Evolutionary conservation across 2,329 filamentous ascomycete genomes (phyloP), one percentile per base, ranked within the genome.

Genomic region (Fusarium pseudonygamai): DNA sequence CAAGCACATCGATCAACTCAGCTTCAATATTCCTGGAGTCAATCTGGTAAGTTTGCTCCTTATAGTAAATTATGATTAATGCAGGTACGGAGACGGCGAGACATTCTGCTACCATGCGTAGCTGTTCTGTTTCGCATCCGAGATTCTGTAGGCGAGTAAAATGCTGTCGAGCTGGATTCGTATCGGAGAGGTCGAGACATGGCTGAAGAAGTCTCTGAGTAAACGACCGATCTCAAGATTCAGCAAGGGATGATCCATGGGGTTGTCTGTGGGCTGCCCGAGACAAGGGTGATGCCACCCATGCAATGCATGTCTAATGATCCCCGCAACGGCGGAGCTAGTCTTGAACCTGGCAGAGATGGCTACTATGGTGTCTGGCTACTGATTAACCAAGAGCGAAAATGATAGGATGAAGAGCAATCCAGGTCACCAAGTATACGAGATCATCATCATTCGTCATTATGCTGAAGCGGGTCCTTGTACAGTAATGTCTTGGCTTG

Each of bases 191-290:
- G 52, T 64, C 66, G 65, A 75, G 65, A 63, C 71, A 67, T 75
- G 69, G 74, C 72, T 75, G 60, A 73, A 62, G 58, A 75, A 72
- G 60, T 75, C 69, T 76, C 69, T 70, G 64, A 72, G 72, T 59
- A 62, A 73, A 61, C 58, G 66, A 76, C 57, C 50, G 43, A 72
- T 72, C 56, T 55, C 42, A 64, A 50, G 47, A 36, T 58, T 49
- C 63, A 69, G 43, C 65, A 43, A 73, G 57, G 70, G 70, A 71
- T 37, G 50, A 53, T 53, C 58, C 45, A 49, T 52, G 32, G 69
- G 55, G 47, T 36, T 59, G 65, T 32, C 36, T 69, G 59, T 64
- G 67, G 67, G 40, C 34, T 69, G 59, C 59, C 66, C 52, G 65
- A 69, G 65, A 69, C 67, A 69, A 69, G 59, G 67, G 59, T 32